Base-by-base conservation (phyloP, 768 basidiomycete species). In the Cubamyces sp. region DNA sequence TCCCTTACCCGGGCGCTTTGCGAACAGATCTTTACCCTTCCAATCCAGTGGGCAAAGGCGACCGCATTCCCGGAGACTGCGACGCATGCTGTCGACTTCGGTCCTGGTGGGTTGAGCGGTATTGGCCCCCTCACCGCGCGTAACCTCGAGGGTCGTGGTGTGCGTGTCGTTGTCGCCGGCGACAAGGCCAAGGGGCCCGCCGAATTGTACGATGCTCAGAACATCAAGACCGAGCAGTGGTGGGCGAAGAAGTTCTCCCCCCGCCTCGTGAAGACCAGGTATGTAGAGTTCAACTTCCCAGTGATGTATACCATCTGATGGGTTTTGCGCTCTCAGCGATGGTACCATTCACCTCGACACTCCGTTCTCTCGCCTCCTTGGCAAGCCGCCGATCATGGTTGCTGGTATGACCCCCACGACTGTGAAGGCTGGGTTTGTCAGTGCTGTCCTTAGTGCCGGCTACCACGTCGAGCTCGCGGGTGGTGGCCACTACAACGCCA, bases 351-450 rank as follows among this genome's bases (percentile, higher is more conserved):
- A 96, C 74, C 82, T 99, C 69, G 95, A 99, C 75, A 98, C 96
- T 0, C 91, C 94, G 4, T 96, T 98, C 83, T 96, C 96, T 52
- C 92, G 97, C 62, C 84, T 99, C 46, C 76, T 99, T 45, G 94
- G 94, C 69, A 99, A 98, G 78, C 88, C 97, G 3, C 97, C 97
- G 37, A 90, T 99, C 76, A 98, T 98, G 97, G 95, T 99, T 41
- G 96, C 96, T 51, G 97, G 97, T 61, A 98, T 99, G 97, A 99
- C 97, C 0, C 97, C 97, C 0, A 90, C 90, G 1, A 99, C 97
- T 34, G 97, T 99, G 66, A 90, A 96, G 73, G 90, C 90, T 34
- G 95, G 95, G 18, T 96, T 98, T 74, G 96, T 98, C 70, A 88
- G 89, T 61, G 96, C 97, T 8, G 84, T 96, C 48, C 87, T 97